phyloP scores from a whole-genome alignment of 78 protist genomes.

The Creolimax fragrantissima region DNA sequence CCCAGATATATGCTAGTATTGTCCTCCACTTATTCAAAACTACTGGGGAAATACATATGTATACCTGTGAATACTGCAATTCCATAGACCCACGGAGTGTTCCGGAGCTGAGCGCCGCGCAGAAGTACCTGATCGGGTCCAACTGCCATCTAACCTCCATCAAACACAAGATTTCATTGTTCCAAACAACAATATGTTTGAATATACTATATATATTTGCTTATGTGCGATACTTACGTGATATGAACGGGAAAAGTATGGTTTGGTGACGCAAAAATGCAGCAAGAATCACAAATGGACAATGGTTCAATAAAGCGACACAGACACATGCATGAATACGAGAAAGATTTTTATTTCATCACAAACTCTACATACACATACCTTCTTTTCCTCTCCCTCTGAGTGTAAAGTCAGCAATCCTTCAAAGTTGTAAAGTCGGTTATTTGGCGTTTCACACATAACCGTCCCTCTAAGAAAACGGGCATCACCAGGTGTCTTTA shows the following conservation, averaged over 20 bases:
- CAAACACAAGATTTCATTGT: no score
- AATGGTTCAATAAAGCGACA: no score
- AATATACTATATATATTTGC: no score
- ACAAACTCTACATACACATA: background rate
- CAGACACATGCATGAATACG: no score
- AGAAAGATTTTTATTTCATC: no score
- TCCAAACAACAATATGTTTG: no score
- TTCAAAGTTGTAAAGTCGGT: background rate
- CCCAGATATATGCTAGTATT: no score
- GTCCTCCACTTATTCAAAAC: no score
- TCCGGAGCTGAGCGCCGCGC: conserved; percentile 61
- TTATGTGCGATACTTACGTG: no score
- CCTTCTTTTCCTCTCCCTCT: background rate
- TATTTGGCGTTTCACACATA: conserved; percentile 9
- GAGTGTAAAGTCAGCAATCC: conserved; percentile 13
- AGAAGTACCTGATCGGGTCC: conserved; percentile 30
- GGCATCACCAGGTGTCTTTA: background rate
- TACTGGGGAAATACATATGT: background rate
- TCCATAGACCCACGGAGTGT: conserved; percentile 71
- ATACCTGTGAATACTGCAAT: background rate
- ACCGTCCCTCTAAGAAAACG: background rate
- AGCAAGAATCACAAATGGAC: no score
- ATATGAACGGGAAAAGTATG: no score
- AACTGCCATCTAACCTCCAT: background rate
- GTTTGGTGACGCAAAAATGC: no score